Evolutionary conservation across 495 filamentous ascomycete genomes (phyloP).

Genomic region (Hypoxylon fuscum): DNA sequence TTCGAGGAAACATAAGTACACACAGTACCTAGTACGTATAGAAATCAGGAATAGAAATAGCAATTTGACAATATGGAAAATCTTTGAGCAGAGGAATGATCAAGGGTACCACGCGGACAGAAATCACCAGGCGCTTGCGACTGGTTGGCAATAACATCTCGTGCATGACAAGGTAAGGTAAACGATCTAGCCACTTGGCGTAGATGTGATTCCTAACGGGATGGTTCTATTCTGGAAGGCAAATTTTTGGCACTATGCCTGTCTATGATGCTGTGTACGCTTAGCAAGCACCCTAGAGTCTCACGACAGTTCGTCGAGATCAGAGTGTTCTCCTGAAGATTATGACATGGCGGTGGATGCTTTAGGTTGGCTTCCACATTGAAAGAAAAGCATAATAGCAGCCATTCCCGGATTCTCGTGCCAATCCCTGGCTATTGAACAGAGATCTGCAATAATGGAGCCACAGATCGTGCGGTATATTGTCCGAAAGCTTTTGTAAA

Average conservation of each 20-base stretch:
- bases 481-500: constrained; percentile 5
- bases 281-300: constrained; percentile 7
- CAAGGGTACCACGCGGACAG: constrained; percentile 15
- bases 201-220: constrained; percentile 23
- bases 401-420: constrained; percentile 2
- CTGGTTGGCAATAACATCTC: constrained; percentile 10
- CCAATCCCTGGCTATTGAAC: constrained; percentile 9
- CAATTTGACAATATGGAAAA: constrained; percentile 12
- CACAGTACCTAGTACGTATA: constrained; percentile 17
- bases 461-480: background rate
- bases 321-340: constrained; percentile 1
- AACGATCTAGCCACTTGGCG: constrained; percentile 20
- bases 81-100: constrained; percentile 1
- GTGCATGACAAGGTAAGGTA: constrained; percentile 7
- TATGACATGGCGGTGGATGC: background rate
- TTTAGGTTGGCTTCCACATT: background rate
- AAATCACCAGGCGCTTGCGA: constrained; percentile 25
- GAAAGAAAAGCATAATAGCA: background rate
- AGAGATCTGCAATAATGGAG: constrained; percentile 20
- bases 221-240: background rate
- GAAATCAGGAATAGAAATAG: constrained; percentile 5
- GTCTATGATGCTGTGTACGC: constrained; percentile 6
- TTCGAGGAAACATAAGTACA: background rate
- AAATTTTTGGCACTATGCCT: constrained; percentile 3
- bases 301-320: constrained; percentile 2